Evolutionary conservation across 257 asterid genomes (phyloP).

Genomic region (Handroanthus guayacan): DNA sequence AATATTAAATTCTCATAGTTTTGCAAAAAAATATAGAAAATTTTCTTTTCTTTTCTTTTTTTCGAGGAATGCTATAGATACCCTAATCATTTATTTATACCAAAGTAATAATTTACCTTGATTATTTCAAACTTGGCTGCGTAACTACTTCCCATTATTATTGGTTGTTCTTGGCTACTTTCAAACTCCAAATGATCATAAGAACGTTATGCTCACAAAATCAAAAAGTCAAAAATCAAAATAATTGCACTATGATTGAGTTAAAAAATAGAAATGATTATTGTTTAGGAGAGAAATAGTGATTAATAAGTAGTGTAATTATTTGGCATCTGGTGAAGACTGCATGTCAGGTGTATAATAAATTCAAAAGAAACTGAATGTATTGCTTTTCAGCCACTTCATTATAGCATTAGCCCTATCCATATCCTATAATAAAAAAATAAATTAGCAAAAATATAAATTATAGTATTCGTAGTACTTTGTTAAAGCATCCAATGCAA

Average conservation of each 20-base stretch:
- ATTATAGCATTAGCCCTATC: constrained; percentile 3
- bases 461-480: background rate
- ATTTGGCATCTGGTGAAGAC: background rate
- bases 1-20: too few species aligned
- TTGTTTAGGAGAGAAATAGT: background rate
- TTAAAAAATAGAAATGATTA: constrained; percentile 26
- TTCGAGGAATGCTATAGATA: too few species aligned
- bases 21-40: too few species aligned
- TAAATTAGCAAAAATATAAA: background rate
- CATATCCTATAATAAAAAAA: background rate
- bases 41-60: too few species aligned
- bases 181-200: too few species aligned
- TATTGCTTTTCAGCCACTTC: constrained; percentile 33
- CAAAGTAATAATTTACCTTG: too few species aligned
- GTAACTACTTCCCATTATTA: too few species aligned
- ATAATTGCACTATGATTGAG: constrained; percentile 38
- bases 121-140: too few species aligned
- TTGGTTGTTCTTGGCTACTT: too few species aligned
- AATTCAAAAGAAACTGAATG: constrained; percentile 7
- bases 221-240: background rate
- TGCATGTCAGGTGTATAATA: constrained; percentile 10
- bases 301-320: constrained; percentile 22
- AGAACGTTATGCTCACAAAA: background rate
- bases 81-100: too few species aligned
- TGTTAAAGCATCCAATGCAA: constrained; percentile 37